phyloP scores from a whole-genome alignment of 768 basidiomycete species.

The Lanmaoa pseudosensibilis region DNA sequence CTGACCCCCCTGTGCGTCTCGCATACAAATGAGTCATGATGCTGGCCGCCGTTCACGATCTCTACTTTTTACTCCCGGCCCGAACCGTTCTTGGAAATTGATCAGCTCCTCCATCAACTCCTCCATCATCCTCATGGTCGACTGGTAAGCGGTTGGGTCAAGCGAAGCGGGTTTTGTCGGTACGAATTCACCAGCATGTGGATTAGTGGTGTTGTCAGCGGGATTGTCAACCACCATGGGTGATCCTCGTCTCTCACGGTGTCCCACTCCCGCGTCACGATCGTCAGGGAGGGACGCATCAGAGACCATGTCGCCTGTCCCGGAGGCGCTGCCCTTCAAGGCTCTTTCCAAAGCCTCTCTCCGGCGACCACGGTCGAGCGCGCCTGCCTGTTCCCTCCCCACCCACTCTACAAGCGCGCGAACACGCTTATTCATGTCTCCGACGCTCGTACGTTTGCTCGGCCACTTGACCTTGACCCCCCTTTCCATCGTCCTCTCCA shows the following conservation, averaged over 20 bases:
- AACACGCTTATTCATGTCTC: constrained; percentile 96
- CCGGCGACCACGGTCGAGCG: constrained; percentile 67
- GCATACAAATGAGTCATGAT: constrained; percentile 25
- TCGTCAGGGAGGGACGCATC: constrained; percentile 14
- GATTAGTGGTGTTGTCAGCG: constrained; percentile 12
- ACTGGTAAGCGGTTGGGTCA: constrained; percentile 21
- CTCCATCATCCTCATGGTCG: constrained; percentile 84
- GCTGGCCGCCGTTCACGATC: constrained; percentile 53
- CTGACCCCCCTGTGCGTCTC: neutral
- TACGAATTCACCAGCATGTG: constrained; percentile 13
- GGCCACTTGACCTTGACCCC: constrained; percentile 93
- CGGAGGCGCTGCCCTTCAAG: constrained; percentile 30
- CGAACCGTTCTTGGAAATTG: constrained; percentile 84
- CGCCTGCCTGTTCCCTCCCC: constrained; percentile 80
- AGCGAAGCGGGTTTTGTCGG: constrained; percentile 4
- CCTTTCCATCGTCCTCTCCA: constrained; percentile 66
- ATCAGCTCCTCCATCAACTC: constrained; percentile 89
- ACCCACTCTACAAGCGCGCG: constrained; percentile 91
- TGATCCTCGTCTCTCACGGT: constrained; percentile 18
- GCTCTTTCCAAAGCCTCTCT: constrained; percentile 65
- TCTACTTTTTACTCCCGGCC: constrained; percentile 51
- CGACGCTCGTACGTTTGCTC: constrained; percentile 90
- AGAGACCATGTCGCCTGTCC: constrained; percentile 7
- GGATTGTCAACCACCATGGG: constrained; percentile 37
- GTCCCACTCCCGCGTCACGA: constrained; percentile 13